phyloP scores from a whole-genome alignment of 1,139 yeast genomes.

The Geotrichum fermentans region DNA sequence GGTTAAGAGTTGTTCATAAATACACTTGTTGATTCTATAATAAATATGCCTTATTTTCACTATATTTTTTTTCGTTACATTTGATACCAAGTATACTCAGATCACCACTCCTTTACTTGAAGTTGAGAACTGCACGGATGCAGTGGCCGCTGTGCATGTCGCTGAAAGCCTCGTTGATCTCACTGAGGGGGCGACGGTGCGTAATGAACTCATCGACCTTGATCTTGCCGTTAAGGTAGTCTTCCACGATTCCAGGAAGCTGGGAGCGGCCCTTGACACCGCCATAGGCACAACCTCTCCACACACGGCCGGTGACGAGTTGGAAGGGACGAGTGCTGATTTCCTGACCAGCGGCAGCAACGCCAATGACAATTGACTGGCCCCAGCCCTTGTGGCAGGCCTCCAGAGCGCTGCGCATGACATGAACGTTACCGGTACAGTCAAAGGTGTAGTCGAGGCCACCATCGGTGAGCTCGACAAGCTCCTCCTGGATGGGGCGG shows the following conservation, averaged over 20 bases:
- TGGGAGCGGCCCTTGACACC: conserved; percentile 97
- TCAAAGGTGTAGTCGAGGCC: conserved; percentile 95
- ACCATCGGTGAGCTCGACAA: conserved; percentile 89
- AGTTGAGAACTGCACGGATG: conserved; percentile 75
- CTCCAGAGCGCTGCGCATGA: conserved; percentile 93
- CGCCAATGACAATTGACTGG: conserved; percentile 88
- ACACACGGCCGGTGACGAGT: conserved; percentile 95
- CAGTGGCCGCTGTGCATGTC: conserved; percentile 94
- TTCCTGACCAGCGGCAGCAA: conserved; percentile 97
- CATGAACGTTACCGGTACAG: conserved; percentile 93
- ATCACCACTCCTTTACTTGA: too few relatives aligned
- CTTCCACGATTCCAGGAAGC: conserved; percentile 84
- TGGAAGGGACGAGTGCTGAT: conserved; percentile 97
- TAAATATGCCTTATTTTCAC: too few relatives aligned
- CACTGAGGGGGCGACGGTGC: conserved; percentile 70
- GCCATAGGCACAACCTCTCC: conserved; percentile 98
- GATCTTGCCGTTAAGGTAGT: conserved; percentile 73
- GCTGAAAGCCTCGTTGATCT: conserved; percentile 84
- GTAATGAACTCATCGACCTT: conserved; percentile 95
- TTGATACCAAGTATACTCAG: too few relatives aligned
- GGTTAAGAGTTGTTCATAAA: too few relatives aligned
- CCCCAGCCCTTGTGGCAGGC: conserved; percentile 99
- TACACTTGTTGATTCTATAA: too few relatives aligned
- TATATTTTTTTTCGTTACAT: too few relatives aligned
- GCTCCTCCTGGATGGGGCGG: conserved; percentile 71